Conservation (phyloP, 2,329 filamentous ascomycete genomes). For the Scolecobasidium constrictum region DNA sequence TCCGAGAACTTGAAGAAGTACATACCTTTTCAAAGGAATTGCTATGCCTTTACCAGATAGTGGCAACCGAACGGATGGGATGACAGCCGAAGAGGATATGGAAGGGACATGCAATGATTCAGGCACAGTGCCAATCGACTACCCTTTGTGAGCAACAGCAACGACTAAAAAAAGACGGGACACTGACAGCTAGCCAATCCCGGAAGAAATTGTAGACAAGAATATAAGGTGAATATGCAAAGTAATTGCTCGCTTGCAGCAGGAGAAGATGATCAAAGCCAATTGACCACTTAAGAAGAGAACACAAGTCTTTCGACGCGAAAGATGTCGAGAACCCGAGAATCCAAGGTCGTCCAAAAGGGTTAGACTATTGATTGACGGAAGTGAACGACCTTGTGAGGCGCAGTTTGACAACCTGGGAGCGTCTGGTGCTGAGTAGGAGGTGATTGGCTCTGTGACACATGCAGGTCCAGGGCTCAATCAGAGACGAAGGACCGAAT, state of each 20-base stretch:
- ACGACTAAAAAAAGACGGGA: background rate
- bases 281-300: background rate
- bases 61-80: background rate
- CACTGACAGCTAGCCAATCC: background rate
- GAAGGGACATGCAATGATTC: background rate
- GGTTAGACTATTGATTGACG: constrained; percentile 1
- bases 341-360: background rate
- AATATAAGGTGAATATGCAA: background rate
- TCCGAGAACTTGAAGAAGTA: background rate
- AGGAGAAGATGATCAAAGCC: background rate
- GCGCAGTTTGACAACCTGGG: constrained; percentile 1
- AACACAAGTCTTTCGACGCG: background rate
- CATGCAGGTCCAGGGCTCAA: background rate
- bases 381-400: background rate
- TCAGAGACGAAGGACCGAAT: background rate
- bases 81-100: background rate
- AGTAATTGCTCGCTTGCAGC: background rate
- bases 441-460: constrained; percentile 1
- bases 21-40: background rate
- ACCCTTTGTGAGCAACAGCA: background rate
- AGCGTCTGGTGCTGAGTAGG: background rate
- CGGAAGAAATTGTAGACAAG: background rate
- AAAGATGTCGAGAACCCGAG: background rate
- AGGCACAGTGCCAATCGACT: background rate
- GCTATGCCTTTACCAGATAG: background rate